phyloP scores from a whole-genome alignment of 176 grass and related monocot species.

The Carex myosuroides region DNA sequence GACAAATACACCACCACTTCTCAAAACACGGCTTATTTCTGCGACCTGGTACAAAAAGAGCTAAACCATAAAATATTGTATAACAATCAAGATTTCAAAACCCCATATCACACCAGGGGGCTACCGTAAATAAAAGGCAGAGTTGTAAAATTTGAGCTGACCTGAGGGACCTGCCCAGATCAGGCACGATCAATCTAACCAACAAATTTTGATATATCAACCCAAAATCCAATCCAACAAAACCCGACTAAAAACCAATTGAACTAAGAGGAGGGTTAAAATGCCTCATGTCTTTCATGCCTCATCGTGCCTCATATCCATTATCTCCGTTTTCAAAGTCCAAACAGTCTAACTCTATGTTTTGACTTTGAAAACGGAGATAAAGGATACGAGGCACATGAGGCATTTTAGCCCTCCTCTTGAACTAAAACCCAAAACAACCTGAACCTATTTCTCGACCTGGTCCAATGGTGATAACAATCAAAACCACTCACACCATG shows the following conservation, averaged over 20 bases:
- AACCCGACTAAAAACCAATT: neutral
- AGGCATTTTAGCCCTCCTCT: too few relatives aligned
- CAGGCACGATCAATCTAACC: neutral
- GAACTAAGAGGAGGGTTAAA: neutral
- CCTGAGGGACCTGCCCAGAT: neutral
- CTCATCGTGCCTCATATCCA: too few relatives aligned
- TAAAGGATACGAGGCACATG: too few relatives aligned
- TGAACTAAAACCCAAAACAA: neutral
- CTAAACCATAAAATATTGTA: conserved; percentile 4
- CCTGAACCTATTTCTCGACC: neutral
- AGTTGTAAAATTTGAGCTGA: neutral
- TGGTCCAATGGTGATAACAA: neutral
- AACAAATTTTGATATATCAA: neutral
- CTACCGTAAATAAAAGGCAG: neutral
- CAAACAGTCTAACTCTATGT: too few relatives aligned
- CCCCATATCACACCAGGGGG: neutral
- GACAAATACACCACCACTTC: conserved; percentile 82
- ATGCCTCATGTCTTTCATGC: too few relatives aligned
- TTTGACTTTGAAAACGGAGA: too few relatives aligned
- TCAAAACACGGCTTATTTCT: conserved; percentile 88
- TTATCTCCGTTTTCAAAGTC: too few relatives aligned
- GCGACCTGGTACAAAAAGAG: conserved; percentile 44
- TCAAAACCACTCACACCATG: neutral
- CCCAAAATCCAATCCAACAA: neutral
- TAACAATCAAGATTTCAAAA: conserved; percentile 3